Conservation (phyloP, 2,329 filamentous ascomycete species). For the Talaromyces sp. region DNA sequence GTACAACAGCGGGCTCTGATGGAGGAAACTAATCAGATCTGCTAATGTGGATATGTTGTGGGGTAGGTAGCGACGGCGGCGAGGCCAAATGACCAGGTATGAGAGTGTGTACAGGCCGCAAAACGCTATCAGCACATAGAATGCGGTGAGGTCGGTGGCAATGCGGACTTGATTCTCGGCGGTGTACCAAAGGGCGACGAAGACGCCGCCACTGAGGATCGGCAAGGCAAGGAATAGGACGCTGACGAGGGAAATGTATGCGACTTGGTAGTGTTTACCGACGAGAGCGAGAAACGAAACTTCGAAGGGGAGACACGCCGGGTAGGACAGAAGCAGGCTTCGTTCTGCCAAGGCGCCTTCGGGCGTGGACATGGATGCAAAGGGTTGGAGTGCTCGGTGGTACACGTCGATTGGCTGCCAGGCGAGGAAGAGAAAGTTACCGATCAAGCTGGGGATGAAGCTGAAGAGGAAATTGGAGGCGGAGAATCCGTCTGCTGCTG, state of each 20-base stretch:
- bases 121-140: constrained; percentile 69
- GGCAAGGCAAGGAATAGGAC: constrained; percentile 53
- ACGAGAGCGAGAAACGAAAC: constrained; percentile 52
- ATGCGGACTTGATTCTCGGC: constrained; percentile 52
- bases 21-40: constrained; percentile 73
- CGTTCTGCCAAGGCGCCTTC: constrained; percentile 54
- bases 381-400: constrained; percentile 58
- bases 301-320: constrained; percentile 52
- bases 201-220: constrained; percentile 59
- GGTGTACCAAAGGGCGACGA: constrained; percentile 60
- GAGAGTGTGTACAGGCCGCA: constrained; percentile 67
- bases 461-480: constrained; percentile 83
- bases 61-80: constrained; percentile 63
- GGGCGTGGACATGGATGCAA: constrained; percentile 51
- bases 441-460: constrained; percentile 59
- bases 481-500: constrained; percentile 67
- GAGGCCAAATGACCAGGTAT: constrained; percentile 60
- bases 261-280: constrained; percentile 57
- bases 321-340: constrained; percentile 57
- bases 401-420: constrained; percentile 60
- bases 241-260: constrained; percentile 54
- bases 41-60: constrained; percentile 70
- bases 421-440: constrained; percentile 56
- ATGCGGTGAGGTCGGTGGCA: constrained; percentile 69
- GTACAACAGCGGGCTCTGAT: constrained; percentile 66